phyloP scores from a whole-genome alignment of 1,284 basidiomycete genomes.

The Trichosporon sp. region DNA sequence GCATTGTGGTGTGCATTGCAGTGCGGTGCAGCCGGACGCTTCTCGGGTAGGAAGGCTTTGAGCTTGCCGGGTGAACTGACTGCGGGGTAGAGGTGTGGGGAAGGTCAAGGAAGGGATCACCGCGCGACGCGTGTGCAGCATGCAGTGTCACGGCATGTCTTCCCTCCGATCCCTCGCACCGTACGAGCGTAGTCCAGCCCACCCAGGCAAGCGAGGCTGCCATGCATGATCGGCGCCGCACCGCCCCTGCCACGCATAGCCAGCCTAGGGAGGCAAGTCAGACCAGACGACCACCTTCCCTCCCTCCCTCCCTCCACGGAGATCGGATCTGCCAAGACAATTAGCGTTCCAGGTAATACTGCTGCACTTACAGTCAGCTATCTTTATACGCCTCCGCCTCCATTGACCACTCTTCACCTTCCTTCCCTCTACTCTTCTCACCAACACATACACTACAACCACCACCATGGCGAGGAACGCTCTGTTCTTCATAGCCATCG shows the following conservation, averaged over 20 bases:
- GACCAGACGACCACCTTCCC: not conserved
- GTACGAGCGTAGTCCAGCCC: too few relatives aligned
- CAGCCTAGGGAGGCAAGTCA: not conserved
- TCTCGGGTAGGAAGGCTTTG: not conserved
- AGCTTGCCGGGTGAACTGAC: not conserved
- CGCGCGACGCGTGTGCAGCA: not conserved
- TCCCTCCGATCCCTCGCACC: too few relatives aligned
- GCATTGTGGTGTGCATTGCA: too few relatives aligned
- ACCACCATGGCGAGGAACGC: slow-evolving; percentile 29
- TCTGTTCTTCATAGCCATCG: slow-evolving; percentile 32
- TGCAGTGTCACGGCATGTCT: too few relatives aligned
- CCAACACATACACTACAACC: not conserved
- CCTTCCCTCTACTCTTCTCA: not conserved
- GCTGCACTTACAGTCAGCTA: too few relatives aligned
- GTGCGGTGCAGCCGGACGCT: too few relatives aligned
- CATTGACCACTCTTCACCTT: too few relatives aligned
- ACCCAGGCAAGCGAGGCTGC: too few relatives aligned
- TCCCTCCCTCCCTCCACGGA: not conserved
- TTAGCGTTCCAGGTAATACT: too few relatives aligned
- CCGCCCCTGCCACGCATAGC: not conserved
- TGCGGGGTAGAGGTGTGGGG: not conserved
- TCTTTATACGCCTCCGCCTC: not conserved
- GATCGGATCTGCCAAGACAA: too few relatives aligned
- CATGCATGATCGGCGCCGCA: not conserved
- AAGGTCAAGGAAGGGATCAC: not conserved